Conservation (phyloP, 257 asterid genomes). For the Solanum sejunctum region DNA sequence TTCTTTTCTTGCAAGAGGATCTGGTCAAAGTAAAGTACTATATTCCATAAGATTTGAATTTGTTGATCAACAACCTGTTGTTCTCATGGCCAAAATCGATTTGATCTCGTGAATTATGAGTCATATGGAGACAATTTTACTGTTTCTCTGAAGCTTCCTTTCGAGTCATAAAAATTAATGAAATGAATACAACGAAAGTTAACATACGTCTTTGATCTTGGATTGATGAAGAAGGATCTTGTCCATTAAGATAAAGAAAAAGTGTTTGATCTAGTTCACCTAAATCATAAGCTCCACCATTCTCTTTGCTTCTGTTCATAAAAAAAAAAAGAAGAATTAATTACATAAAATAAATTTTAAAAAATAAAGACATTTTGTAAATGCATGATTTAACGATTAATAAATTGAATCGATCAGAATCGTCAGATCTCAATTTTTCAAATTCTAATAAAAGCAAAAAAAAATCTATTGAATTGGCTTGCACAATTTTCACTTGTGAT, state of each 20-base stretch:
- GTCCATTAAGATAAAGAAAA: slow-evolving; percentile 52
- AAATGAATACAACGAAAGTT: background rate
- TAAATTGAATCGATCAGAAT: background rate
- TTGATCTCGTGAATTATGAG: background rate
- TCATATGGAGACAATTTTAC: rapidly evolving
- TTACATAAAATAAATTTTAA: background rate
- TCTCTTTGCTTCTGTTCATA: slow-evolving; percentile 50
- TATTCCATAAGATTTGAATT: slow-evolving; percentile 3
- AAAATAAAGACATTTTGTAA: background rate
- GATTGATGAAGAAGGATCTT: slow-evolving; percentile 40
- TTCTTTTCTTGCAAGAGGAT: slow-evolving; percentile 4
- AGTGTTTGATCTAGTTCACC: slow-evolving; percentile 89
- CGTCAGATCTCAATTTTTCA: background rate
- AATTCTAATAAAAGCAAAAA: background rate
- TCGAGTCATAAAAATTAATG: background rate
- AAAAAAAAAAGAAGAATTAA: no score
- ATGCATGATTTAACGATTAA: background rate
- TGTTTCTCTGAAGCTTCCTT: no score
- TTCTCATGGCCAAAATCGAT: background rate
- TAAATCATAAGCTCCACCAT: slow-evolving; percentile 44
- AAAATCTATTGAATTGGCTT: background rate
- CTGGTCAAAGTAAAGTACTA: slow-evolving; percentile 52
- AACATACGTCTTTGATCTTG: slow-evolving; percentile 42
- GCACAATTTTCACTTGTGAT: background rate
- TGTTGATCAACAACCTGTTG: slow-evolving; percentile 6